Conservation (phyloP, 1,284 basidiomycete genomes). For the Ceratobasidium papillatum region DNA sequence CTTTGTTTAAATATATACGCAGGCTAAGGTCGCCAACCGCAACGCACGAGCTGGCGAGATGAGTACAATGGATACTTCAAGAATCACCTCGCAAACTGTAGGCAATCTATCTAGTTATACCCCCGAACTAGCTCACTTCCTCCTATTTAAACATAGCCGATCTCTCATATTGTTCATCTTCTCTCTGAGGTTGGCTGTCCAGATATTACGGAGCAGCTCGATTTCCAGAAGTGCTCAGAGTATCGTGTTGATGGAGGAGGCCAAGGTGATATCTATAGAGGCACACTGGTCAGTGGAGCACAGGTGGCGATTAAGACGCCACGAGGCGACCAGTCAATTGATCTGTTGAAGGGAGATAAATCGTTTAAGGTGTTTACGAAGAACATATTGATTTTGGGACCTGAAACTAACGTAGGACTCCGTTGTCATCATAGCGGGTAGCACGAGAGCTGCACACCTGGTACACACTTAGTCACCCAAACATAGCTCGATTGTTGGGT, state of each 20-base stretch:
- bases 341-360: not conserved
- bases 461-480: not conserved
- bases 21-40: too few relatives aligned
- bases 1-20: too few relatives aligned
- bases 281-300: not conserved
- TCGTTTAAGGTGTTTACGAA: not conserved
- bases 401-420: not conserved
- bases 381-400: not conserved
- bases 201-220: not conserved
- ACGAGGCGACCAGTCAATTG: not conserved
- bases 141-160: not conserved
- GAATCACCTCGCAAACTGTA: too few relatives aligned
- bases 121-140: too few relatives aligned
- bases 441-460: not conserved
- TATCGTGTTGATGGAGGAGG: not conserved
- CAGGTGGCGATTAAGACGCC: conserved; percentile 1
- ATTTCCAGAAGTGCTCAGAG: not conserved
- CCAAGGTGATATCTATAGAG: not conserved
- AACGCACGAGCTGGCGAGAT: too few relatives aligned
- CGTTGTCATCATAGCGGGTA: not conserved
- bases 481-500: not conserved
- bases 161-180: not conserved
- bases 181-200: not conserved
- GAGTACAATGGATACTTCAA: too few relatives aligned
- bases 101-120: too few relatives aligned